Conservation (phyloP, 2,329 filamentous ascomycete species). For the Sclerotinia borealis region DNA sequence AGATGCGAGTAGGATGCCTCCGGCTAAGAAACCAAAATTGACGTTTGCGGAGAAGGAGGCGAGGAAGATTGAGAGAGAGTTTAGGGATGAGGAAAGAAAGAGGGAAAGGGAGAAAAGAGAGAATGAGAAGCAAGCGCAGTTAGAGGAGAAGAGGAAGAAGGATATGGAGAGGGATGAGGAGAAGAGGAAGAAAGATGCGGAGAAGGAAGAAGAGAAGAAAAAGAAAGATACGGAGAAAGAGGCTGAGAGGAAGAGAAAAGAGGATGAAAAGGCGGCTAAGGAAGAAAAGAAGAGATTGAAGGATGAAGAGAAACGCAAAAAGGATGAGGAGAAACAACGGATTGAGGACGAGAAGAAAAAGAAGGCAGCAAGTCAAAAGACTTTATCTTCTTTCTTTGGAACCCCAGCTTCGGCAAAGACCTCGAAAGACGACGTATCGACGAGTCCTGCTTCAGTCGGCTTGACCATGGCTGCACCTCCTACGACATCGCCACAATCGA, state of each 20-base stretch:
- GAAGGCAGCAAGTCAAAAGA: constrained; percentile 42
- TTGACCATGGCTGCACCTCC: constrained; percentile 15
- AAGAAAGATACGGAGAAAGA: constrained; percentile 35
- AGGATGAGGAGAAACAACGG: constrained; percentile 38
- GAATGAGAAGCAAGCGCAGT: constrained; percentile 32
- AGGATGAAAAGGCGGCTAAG: constrained; percentile 30
- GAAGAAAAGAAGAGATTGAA: constrained; percentile 34
- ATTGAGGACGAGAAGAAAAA: constrained; percentile 40
- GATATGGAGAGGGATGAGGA: constrained; percentile 29
- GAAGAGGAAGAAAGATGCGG: constrained; percentile 33
- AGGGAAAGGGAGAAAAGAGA: constrained; percentile 32
- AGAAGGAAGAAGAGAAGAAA: constrained; percentile 37
- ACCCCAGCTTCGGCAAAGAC: constrained; percentile 14
- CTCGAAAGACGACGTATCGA: constrained; percentile 21
- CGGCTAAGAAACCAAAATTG: constrained; percentile 26
- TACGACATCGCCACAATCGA: constrained; percentile 18
- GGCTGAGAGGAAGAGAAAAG: constrained; percentile 33
- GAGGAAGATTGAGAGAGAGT: constrained; percentile 36
- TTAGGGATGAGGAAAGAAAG: constrained; percentile 27
- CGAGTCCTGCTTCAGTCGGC: constrained; percentile 22
- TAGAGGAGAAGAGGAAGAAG: constrained; percentile 32
- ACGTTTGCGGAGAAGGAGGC: constrained; percentile 28
- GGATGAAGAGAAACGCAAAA: constrained; percentile 28
- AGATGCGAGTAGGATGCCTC: constrained; percentile 16
- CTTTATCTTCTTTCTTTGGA: constrained; percentile 28